A percentile compares a stretch with the other conserved stretches of the same genome.
phyloP scores from a whole-genome alignment of 2,329 filamentous ascomycete species.

The Xylariales sp. region DNA sequence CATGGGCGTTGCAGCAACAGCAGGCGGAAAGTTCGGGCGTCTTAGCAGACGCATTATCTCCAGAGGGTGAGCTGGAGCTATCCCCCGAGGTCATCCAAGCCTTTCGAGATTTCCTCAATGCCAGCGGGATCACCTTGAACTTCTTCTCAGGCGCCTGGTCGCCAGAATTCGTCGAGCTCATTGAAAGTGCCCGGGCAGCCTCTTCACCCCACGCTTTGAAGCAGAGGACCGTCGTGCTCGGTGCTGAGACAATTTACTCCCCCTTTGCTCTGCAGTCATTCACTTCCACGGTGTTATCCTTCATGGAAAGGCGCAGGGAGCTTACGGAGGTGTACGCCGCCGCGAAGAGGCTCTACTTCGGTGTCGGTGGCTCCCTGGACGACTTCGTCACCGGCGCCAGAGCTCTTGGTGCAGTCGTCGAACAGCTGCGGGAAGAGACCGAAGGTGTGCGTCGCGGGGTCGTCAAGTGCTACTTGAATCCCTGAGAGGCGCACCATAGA shows the following conservation, averaged over 20 bases:
- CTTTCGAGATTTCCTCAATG: conserved; percentile 52
- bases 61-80: conserved; percentile 60
- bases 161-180: conserved; percentile 54
- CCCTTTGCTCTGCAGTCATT: conserved; percentile 67
- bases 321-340: conserved; percentile 62
- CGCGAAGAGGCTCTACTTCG: conserved; percentile 80
- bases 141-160: conserved; percentile 77
- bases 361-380: conserved; percentile 76
- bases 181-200: conserved; percentile 27
- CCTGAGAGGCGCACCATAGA: too few species aligned
- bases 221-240: conserved; percentile 53
- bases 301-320: conserved; percentile 36
- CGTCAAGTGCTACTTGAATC: conserved; percentile 41
- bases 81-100: conserved; percentile 50
- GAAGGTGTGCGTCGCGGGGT: conserved; percentile 60
- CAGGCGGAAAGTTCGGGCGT: conserved; percentile 29
- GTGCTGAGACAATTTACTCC: conserved; percentile 80
- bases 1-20: conserved; percentile 53
- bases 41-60: conserved; percentile 40
- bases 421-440: conserved; percentile 51
- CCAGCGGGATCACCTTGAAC: conserved; percentile 49
- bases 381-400: conserved; percentile 59
- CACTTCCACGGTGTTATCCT: conserved; percentile 57
- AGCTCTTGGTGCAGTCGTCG: conserved; percentile 42
- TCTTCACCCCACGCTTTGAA: conserved; percentile 21